Evolutionary conservation across 345 rosid genomes (phyloP).

Genomic region (Cardiospermum halicacabum): DNA sequence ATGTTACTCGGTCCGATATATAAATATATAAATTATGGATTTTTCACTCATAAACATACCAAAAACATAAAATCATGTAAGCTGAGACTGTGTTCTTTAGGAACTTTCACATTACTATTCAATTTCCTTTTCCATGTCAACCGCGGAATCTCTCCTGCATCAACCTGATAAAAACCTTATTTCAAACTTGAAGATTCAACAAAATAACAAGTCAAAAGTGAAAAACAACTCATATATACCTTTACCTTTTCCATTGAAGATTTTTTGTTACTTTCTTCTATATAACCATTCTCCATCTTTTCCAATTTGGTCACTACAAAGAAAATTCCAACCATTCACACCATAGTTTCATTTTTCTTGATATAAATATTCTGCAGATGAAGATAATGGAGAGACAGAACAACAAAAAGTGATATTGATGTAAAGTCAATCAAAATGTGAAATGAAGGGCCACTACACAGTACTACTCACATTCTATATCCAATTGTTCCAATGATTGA

Average conservation of each 20-base stretch:
- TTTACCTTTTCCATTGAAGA: conserved; percentile 22
- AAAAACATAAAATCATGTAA: conserved; percentile 44
- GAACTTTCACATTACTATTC: conserved; percentile 31
- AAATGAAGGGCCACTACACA: too few species aligned
- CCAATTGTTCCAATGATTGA: too few species aligned
- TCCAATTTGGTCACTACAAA: too few species aligned
- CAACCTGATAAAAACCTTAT: conserved; percentile 26
- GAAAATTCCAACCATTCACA: neutral
- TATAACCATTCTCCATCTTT: conserved; percentile 22
- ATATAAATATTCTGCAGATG: too few species aligned
- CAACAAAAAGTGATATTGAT: too few species aligned
- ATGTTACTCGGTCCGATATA: too few species aligned
- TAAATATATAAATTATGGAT: too few species aligned
- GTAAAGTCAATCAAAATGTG: too few species aligned
- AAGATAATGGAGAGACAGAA: too few species aligned
- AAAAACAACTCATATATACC: too few species aligned
- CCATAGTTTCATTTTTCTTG: too few species aligned
- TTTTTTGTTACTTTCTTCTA: conserved; percentile 9
- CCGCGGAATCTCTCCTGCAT: conserved; percentile 36
- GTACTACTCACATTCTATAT: too few species aligned
- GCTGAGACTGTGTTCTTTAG: conserved; percentile 31
- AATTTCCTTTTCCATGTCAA: conserved; percentile 58
- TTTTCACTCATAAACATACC: conserved; percentile 38
- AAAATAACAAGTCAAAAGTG: neutral
- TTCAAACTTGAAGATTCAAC: neutral